Base-by-base conservation (phyloP, 2,329 filamentous ascomycete species). In the Colletotrichum tofieldiae region DNA sequence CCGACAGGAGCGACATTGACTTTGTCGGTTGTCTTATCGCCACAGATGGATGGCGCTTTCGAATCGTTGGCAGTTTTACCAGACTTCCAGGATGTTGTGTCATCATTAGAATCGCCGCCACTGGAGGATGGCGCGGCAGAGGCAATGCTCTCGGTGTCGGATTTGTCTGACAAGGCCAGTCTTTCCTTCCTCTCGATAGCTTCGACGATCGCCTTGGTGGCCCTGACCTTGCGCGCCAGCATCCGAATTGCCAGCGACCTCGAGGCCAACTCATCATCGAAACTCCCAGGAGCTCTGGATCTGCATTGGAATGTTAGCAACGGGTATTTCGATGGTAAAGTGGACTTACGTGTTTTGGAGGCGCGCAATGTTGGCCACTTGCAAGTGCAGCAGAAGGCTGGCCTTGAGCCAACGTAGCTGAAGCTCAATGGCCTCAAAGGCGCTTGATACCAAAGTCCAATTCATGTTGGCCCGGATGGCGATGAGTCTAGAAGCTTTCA, bases 181-280 rank as follows among this genome's bases (percentile, higher is more conserved):
- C 61, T 47, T 39, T 66, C 59, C 23, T 64, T 59, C 26, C 39
- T 59, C 65, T 72, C 69, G 3, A 35, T 39, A 2, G 16, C 29
- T 23, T 64, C 52, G 0, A 72, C 54, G 32, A 72, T 54, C 5
- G 11, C 18, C 11, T 59, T 64, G 20, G 65, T 23, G n/a, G 8
- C 29, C 37, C 26, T 64, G 59, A 45, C 49, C 54, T 67, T 52
- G 3, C 37, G 20, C 16, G 29, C 26, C 18, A 72, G 39, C 1
- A 72, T 47, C 1, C 69, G 69, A n/a, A 67, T 64, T 1, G 69
- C 69, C 26, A 72, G 47, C n/a, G 65, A 59, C 45, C 69, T 68
- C 16, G 59, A 69, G 26, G 69, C 69, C 1, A 72, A 41, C 45
- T 72, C 69, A n/a, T 69, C 65, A 11, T 72, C 69, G 14, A 72